Base-by-base conservation (phyloP, 1,284 basidiomycete genomes). In the Porphyrellus sp. region DNA sequence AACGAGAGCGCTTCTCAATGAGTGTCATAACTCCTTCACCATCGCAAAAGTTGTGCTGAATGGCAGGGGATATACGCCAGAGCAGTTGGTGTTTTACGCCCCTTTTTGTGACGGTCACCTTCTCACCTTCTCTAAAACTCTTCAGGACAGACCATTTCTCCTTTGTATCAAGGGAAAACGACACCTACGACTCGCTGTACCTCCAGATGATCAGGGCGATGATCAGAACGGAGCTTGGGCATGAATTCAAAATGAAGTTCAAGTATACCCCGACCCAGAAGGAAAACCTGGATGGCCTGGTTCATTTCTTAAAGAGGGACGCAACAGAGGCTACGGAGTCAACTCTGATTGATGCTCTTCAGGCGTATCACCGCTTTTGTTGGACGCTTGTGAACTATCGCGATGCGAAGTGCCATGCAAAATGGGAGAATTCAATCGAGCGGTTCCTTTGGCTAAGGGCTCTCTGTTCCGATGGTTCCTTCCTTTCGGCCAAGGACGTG, bases 391-490 rank as follows among this genome's bases (percentile, higher is more conserved):
- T 51, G 23, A 8, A 51, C 20, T 30, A 9, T n/a, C 28, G 4
- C 6, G 42, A 51, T 8, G 6, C n/a, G 3, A 1, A 20, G 16
- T 8, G 16, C 31, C 40, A 49, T 0, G 15, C 3, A 2, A 46
- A 51, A 21, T 51, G 50, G 50, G 18, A 28, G 4, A 51, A 48
- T 18, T 44, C 50, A 1, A 47, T 46, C 8, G n/a, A 51, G 43
- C 50, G 23, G 8, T 51, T 51, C 30, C 33, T 51, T 47, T 51
- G 50, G 50, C 2, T 51, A 24, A 51, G 8, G 5, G 50, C 37
- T 4, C 30, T 46, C 8, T 18, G 50, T 11, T 15, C 25, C 0
- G 30, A 37, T 8, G 50, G 50, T n/a, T 31, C 21, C 1, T 51
- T 51, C 21, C 28, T 50, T 2, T 16, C 27, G 0, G 50, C 37